phyloP scores from a whole-genome alignment of 805 yeast genomes.

The Starmerella geochares region DNA sequence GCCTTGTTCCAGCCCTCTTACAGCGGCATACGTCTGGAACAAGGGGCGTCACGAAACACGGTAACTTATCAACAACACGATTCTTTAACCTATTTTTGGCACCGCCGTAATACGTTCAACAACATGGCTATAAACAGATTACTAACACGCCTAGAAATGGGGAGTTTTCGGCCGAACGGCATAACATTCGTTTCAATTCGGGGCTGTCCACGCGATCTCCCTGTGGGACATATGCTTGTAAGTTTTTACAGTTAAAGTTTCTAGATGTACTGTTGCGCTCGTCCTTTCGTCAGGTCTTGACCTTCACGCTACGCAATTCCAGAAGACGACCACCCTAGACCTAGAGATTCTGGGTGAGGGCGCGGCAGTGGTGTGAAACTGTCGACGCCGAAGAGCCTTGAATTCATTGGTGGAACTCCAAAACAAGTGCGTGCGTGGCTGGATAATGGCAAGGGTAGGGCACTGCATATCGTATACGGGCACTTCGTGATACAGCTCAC shows the following conservation, averaged over 20 bases:
- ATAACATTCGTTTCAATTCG: neutral
- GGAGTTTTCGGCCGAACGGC: constrained; percentile 1
- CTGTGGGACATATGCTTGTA: too few species aligned
- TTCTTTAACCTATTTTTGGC: neutral
- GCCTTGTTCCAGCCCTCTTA: too few species aligned
- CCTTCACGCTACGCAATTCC: too few species aligned
- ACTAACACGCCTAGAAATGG: too few species aligned
- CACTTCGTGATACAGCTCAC: neutral
- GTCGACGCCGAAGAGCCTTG: neutral
- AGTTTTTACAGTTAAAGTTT: too few species aligned
- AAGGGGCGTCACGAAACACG: neutral
- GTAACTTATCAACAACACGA: constrained; percentile 5
- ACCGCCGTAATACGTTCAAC: neutral
- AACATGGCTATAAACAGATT: too few species aligned
- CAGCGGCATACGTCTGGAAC: too few species aligned
- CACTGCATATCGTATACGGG: neutral
- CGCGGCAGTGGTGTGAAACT: neutral
- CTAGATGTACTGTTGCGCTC: too few species aligned
- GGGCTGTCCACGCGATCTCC: neutral
- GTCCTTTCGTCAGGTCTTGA: too few species aligned
- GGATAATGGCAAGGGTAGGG: constrained; percentile 5
- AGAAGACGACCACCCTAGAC: neutral
- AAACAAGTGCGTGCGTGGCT: neutral
- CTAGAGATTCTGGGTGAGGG: neutral
- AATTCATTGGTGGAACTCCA: neutral